Evolutionary conservation across 208 protist species (phyloP).

Genomic region (Acanthamoeba royreba): DNA sequence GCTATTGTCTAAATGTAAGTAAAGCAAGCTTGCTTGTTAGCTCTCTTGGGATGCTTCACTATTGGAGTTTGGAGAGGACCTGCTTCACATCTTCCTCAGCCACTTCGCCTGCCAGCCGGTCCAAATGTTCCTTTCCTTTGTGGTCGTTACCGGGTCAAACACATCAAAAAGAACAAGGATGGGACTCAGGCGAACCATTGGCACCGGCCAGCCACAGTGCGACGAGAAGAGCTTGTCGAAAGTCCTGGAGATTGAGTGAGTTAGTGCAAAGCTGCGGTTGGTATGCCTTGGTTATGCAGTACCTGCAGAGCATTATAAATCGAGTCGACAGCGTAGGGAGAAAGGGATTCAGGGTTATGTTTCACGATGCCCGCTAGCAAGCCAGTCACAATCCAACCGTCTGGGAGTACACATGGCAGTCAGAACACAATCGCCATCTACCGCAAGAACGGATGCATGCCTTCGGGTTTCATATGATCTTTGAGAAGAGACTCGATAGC

Average conservation of each 20-base stretch:
- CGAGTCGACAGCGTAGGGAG: not conserved
- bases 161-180: not conserved
- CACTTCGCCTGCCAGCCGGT: not conserved
- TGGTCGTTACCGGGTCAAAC: no score
- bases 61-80: not conserved
- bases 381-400: not conserved
- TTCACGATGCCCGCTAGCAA: not conserved
- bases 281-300: not conserved
- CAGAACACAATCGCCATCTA: no score
- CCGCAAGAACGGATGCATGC: no score
- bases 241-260: not conserved
- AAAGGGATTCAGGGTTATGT: not conserved
- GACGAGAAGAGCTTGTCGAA: not conserved
- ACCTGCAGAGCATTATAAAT: not conserved
- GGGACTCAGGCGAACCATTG: no score
- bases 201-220: not conserved
- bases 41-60: no score
- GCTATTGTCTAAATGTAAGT: not conserved
- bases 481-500: not conserved
- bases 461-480: not conserved
- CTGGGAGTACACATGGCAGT: not conserved
- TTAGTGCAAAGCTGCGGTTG: not conserved
- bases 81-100: not conserved
- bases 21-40: no score
- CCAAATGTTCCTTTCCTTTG: not conserved